These are phyloP conservation scores for Psidium friedrichsthalianum DNA, from an alignment of 345 rosid genomes.

Conservation along the genomic window DNA sequence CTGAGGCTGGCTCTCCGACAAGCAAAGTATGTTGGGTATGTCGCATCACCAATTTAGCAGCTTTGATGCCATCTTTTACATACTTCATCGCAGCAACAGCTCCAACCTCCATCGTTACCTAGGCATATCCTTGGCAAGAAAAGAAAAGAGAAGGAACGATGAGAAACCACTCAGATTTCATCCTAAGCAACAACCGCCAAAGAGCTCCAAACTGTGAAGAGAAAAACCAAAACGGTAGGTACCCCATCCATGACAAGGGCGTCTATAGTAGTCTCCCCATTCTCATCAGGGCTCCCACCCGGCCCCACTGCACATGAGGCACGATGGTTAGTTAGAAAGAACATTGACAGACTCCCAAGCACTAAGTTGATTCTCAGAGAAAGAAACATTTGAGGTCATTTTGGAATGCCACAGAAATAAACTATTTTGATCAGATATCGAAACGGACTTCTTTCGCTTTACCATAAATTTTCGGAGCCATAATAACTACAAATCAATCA, in stretches of 20 bases:
- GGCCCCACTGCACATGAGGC: slow-evolving; percentile 62
- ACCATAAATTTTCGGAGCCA: not conserved
- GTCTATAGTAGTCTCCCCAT: slow-evolving; percentile 89
- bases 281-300: slow-evolving; percentile 96
- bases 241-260: slow-evolving; percentile 95
- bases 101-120: slow-evolving; percentile 98
- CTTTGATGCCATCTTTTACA: slow-evolving; percentile 88
- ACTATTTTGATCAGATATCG: not conserved
- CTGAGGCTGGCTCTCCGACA: slow-evolving; percentile 75
- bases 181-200: not conserved
- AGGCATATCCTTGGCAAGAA: slow-evolving; percentile 36
- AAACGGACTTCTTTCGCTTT: not conserved
- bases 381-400: not conserved
- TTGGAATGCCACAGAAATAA: not conserved
- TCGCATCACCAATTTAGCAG: slow-evolving; percentile 78
- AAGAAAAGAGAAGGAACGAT: not conserved
- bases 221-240: slow-evolving; percentile 4
- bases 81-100: slow-evolving; percentile 96
- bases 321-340: not conserved
- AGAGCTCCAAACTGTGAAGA: not conserved
- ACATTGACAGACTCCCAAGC: not conserved
- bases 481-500: not conserved
- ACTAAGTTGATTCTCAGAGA: not conserved
- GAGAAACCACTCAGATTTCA: not conserved
- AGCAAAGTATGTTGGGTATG: slow-evolving; percentile 74